Conservation (phyloP, 2,329 filamentous ascomycete genomes). For the Aspergillus fumigatus region DNA sequence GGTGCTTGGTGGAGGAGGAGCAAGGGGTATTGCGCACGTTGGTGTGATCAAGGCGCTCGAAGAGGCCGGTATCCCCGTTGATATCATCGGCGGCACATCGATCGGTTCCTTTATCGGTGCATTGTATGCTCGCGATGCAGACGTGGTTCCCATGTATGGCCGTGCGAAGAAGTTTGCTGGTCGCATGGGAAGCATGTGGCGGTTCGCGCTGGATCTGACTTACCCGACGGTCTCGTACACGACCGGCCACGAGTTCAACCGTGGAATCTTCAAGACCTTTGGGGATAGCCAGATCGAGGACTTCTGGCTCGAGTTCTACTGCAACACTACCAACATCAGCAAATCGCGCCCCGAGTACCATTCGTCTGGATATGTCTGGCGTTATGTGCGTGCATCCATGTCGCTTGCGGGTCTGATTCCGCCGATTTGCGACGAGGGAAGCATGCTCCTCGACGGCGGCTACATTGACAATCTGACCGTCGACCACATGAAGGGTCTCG, state of each 20-base stretch:
- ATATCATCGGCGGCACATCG: slow-evolving; percentile 91
- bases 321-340: slow-evolving; percentile 98
- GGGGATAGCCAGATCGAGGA: slow-evolving; percentile 97
- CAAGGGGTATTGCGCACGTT: slow-evolving; percentile 84
- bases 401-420: slow-evolving; percentile 88
- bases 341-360: slow-evolving; percentile 89
- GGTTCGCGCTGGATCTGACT: slow-evolving; percentile 92
- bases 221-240: slow-evolving; percentile 97
- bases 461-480: slow-evolving; percentile 98
- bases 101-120: slow-evolving; percentile 95
- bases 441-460: slow-evolving; percentile 92
- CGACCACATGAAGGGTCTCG: slow-evolving; percentile 91
- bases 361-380: slow-evolving; percentile 94
- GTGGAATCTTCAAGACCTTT: slow-evolving; percentile 97
- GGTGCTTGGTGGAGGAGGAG: slow-evolving; percentile 89
- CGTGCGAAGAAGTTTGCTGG: slow-evolving; percentile 95
- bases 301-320: slow-evolving; percentile 98
- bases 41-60: slow-evolving; percentile 93
- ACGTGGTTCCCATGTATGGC: slow-evolving; percentile 94
- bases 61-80: slow-evolving; percentile 92
- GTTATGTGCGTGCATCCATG: slow-evolving; percentile 96
- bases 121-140: slow-evolving; percentile 90
- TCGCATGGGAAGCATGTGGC: slow-evolving; percentile 98
- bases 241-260: slow-evolving; percentile 97
- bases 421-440: slow-evolving; percentile 92